A percentile compares a stretch with the other conserved stretches of the same genome.
Conservation (phyloP, 2,329 filamentous ascomycete species). For the Alternaria conjuncta region DNA sequence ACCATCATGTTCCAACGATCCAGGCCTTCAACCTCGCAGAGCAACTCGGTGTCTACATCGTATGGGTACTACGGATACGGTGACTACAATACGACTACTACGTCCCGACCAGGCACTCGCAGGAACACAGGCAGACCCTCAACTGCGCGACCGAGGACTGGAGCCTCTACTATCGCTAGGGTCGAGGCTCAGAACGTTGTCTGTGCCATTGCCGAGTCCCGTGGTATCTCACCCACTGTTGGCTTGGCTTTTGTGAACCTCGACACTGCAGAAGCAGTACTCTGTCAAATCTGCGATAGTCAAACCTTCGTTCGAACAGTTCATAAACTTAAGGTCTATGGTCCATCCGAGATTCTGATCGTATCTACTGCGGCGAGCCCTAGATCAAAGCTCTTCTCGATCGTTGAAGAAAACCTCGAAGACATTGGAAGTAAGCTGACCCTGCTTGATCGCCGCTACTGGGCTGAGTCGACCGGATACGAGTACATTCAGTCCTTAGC, state of each 20-base stretch:
- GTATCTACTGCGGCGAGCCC: slow-evolving; percentile 73
- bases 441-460: slow-evolving; percentile 76
- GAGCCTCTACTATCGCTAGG: slow-evolving; percentile 63
- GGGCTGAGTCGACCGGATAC: slow-evolving; percentile 79
- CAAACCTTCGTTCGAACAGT: slow-evolving; percentile 89
- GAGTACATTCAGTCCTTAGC: slow-evolving; percentile 82
- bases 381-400: slow-evolving; percentile 75
- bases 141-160: slow-evolving; percentile 60
- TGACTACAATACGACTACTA: slow-evolving; percentile 46
- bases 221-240: slow-evolving; percentile 83
- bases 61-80: slow-evolving; percentile 46
- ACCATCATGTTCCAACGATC: slow-evolving; percentile 35
- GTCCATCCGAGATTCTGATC: slow-evolving; percentile 80
- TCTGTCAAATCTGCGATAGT: slow-evolving; percentile 91
- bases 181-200: slow-evolving; percentile 72
- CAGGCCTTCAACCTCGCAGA: slow-evolving; percentile 38
- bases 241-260: slow-evolving; percentile 88
- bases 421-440: slow-evolving; percentile 64
- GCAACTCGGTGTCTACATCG: slow-evolving; percentile 39
- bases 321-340: slow-evolving; percentile 82
- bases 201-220: slow-evolving; percentile 87
- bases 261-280: slow-evolving; percentile 79
- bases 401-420: slow-evolving; percentile 74
- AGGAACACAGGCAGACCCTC: slow-evolving; percentile 47
- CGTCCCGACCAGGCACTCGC: slow-evolving; percentile 42